Conservation (phyloP, 129 eudicot genomes). For the Kitagawia praeruptora region DNA sequence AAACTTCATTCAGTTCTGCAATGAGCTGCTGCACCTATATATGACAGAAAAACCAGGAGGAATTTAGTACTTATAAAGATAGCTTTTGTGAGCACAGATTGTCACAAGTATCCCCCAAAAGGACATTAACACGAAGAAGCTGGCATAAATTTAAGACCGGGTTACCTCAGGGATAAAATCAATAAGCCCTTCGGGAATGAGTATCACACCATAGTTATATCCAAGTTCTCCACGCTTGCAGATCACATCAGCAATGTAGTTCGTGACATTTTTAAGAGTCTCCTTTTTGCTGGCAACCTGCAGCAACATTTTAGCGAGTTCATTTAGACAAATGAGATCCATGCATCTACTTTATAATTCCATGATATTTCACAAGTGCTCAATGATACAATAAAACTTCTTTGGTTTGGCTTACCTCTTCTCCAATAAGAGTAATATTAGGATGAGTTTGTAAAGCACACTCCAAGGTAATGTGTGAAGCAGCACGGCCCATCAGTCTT, state of each 20-base stretch:
- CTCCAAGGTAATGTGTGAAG: slow-evolving; percentile 96
- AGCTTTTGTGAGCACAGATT: not conserved
- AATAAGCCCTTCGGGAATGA: slow-evolving; percentile 93
- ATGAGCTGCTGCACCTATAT: slow-evolving; percentile 91
- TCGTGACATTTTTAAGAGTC: slow-evolving; percentile 79
- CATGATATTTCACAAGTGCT: not conserved
- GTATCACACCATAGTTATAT: slow-evolving; percentile 86
- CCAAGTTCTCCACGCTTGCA: slow-evolving; percentile 89
- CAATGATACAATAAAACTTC: not conserved
- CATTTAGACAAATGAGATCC: not conserved
- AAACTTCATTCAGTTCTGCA: slow-evolving; percentile 83
- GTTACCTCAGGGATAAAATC: slow-evolving; percentile 97
- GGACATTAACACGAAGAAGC: not conserved
- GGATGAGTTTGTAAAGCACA: slow-evolving; percentile 99
- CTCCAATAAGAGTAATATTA: slow-evolving; percentile 93
- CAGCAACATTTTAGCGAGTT: slow-evolving; percentile 13
- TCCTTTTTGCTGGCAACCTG: slow-evolving; percentile 80
- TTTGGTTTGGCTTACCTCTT: slow-evolving; percentile 51
- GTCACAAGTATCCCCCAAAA: not conserved
- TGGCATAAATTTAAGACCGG: not conserved
- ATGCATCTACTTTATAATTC: not conserved
- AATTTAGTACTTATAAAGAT: not conserved
- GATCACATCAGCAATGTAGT: slow-evolving; percentile 85
- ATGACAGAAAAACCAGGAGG: slow-evolving; percentile 5
- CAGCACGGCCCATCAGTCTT: slow-evolving; percentile 99